These are phyloP conservation scores for Fusarium sp. DNA, from an alignment of 2,329 filamentous ascomycete genomes.

Conservation along the genomic window DNA sequence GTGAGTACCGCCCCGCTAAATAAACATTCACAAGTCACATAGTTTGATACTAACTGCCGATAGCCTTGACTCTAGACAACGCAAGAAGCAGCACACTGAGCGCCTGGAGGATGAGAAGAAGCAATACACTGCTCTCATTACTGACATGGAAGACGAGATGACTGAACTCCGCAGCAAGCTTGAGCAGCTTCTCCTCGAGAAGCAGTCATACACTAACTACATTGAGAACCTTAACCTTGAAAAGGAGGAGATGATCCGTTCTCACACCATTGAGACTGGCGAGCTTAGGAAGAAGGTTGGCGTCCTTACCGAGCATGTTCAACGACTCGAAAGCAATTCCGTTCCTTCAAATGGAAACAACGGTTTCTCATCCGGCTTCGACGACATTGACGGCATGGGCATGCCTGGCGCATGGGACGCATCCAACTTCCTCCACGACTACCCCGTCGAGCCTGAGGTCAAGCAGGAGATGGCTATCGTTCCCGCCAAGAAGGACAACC, in stretches of 20 bases:
- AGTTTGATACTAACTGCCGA: slow-evolving; percentile 34
- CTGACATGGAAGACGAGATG: slow-evolving; percentile 84
- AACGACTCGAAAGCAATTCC: slow-evolving; percentile 75
- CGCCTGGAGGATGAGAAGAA: slow-evolving; percentile 98
- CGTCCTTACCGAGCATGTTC: slow-evolving; percentile 81
- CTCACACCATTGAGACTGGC: slow-evolving; percentile 90
- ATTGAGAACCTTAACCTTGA: slow-evolving; percentile 85
- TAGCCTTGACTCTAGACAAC: slow-evolving; percentile 94
- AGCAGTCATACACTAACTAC: slow-evolving; percentile 81
- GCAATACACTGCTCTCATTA: slow-evolving; percentile 83
- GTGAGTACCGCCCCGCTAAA: slow-evolving; percentile 69
- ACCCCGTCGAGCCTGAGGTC: slow-evolving; percentile 73
- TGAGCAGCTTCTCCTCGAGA: slow-evolving; percentile 79
- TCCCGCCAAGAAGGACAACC: slow-evolving; percentile 66
- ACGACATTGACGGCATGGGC: slow-evolving; percentile 86
- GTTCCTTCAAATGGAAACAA: slow-evolving; percentile 67
- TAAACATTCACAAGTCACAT: slow-evolving; percentile 11
- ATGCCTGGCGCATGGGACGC: slow-evolving; percentile 89
- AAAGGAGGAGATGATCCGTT: slow-evolving; percentile 91
- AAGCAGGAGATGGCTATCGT: slow-evolving; percentile 73
- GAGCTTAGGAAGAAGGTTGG: slow-evolving; percentile 94
- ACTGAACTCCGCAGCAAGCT: slow-evolving; percentile 77
- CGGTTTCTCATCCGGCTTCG: slow-evolving; percentile 79
- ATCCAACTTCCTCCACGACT: slow-evolving; percentile 79
- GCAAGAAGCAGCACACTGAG: slow-evolving; percentile 98